Conservation (phyloP, 352 stramenopile species). For the Globisporangium uncinulatum region DNA sequence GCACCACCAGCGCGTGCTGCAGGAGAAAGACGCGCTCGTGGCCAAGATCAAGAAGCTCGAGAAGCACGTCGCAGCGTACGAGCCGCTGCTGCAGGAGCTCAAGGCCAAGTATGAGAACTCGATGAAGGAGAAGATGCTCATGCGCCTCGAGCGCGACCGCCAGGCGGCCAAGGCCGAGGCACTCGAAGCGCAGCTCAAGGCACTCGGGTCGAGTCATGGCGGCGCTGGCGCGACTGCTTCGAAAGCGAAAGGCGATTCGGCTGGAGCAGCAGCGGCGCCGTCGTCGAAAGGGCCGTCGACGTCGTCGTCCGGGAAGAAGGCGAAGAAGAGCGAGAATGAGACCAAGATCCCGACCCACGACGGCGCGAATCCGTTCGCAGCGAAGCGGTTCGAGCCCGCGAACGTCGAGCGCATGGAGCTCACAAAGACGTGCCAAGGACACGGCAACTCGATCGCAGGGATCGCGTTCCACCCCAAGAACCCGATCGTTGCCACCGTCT, state of each 20-base stretch:
- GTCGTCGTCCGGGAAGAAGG: conserved; percentile 29
- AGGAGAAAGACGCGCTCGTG: conserved; percentile 93
- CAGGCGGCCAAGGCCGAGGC: conserved; percentile 84
- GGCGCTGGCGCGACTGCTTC: background rate
- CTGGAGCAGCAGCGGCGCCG: conserved; percentile 4
- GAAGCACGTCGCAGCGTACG: conserved; percentile 89
- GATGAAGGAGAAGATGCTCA: conserved; percentile 98
- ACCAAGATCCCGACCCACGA: conserved; percentile 64
- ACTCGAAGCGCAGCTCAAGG: conserved; percentile 84
- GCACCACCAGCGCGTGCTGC: conserved; percentile 93
- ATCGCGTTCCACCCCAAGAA: conserved; percentile 93
- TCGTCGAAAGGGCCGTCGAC: conserved; percentile 17
- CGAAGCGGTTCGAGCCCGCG: conserved; percentile 69
- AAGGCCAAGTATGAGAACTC: conserved; percentile 92
- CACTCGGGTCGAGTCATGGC: conserved; percentile 15
- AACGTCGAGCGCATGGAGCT: conserved; percentile 72
- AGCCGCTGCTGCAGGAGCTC: conserved; percentile 90
- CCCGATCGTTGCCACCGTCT: conserved; percentile 88
- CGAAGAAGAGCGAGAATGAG: conserved; percentile 33
- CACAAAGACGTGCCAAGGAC: conserved; percentile 85
- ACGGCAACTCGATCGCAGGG: conserved; percentile 87
- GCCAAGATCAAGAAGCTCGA: conserved; percentile 90
- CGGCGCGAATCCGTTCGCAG: conserved; percentile 58
- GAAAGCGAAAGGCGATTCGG: conserved; percentile 5
- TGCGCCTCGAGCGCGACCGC: conserved; percentile 91